Evolutionary conservation across 495 filamentous ascomycete genomes (phyloP), one percentile per base, ranked within the genome.

Genomic region (Cenococcum geophilum): DNA sequence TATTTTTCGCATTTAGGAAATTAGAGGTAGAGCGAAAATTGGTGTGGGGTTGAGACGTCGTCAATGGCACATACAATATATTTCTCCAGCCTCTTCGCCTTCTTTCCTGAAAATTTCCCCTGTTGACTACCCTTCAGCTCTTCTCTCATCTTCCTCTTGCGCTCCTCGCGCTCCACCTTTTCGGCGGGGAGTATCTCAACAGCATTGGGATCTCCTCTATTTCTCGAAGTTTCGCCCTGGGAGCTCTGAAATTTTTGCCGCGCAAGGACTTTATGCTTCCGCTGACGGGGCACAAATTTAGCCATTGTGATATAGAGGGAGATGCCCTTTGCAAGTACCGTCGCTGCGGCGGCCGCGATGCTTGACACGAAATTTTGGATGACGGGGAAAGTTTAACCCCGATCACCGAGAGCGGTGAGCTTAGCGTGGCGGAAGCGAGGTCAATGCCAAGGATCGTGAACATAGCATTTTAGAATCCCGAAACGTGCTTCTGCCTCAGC

Each of bases 41-140:
- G 12, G n/a, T 40, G n/a, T 32, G 22, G 53, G 23, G 22, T 47
- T 58, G 16, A 14, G 20, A 11, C 14, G 52, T 49, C 42, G 20
- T 40, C 42, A 58, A 36, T 18, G 40, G 25, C 42, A 73, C 79
- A 16, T 71, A 86, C 84, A 78, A 99, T 95, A 70, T 99, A 99
- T 70, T 97, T 97, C 60, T 97, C 91, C 36, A 99, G 76, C 42
- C 93, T 80, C 76, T 97, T 97, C 57, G 89, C 82, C 76, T 99
- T 99, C 78, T 97, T 95, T 42, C 83, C 79, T 35, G 87, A 92
- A 62, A 96, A 83, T 70, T 88, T 89, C n/a, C 79, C 74, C 54
- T 88, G 80, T 58, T 80, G 47, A 37, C 60, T 78, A 12, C 73
- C 72, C 60, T 74, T 75, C 58, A 86, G 60, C 61, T 88, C 81